These are phyloP conservation scores for Eremochloa ophiuroides DNA, from an alignment of 176 grass and related monocot genomes.

Conservation along the genomic window DNA sequence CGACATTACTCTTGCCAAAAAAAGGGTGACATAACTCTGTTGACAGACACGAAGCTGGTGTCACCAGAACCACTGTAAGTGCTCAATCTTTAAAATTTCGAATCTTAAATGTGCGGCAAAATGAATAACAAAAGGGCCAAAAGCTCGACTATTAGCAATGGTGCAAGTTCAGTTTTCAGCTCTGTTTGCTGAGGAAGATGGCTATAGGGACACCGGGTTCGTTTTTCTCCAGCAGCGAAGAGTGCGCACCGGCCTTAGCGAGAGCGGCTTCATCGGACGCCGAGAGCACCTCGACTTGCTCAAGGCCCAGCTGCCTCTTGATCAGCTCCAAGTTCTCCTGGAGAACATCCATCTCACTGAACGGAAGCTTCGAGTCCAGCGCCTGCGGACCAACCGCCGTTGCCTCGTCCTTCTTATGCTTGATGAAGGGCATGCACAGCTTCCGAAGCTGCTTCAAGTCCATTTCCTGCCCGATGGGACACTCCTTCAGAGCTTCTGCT, in stretches of 20 bases:
- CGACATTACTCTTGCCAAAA: not conserved
- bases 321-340: conserved; percentile 49
- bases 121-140: not conserved
- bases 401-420: conserved; percentile 61
- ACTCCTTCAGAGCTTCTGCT: conserved; percentile 38
- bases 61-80: not conserved
- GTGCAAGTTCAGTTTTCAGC: not conserved
- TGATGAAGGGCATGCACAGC: conserved; percentile 73
- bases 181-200: conserved; percentile 37
- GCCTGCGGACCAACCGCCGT: conserved; percentile 40
- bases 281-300: conserved; percentile 34
- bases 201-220: conserved; percentile 37
- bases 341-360: conserved; percentile 55
- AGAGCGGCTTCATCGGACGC: conserved; percentile 6
- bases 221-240: conserved; percentile 37
- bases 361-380: conserved; percentile 56
- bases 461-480: conserved; percentile 26
- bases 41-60: not conserved
- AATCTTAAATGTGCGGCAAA: not conserved
- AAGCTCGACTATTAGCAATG: not conserved
- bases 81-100: not conserved
- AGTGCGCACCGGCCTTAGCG: conserved; percentile 24
- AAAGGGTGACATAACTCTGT: not conserved
- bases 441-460: conserved; percentile 61
- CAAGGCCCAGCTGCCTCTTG: conserved; percentile 51